Percentiles rank a stretch among this genome's conserved stretches.
Conservation (phyloP, 2,329 filamentous ascomycete genomes). For the Fusarium armeniacum region DNA sequence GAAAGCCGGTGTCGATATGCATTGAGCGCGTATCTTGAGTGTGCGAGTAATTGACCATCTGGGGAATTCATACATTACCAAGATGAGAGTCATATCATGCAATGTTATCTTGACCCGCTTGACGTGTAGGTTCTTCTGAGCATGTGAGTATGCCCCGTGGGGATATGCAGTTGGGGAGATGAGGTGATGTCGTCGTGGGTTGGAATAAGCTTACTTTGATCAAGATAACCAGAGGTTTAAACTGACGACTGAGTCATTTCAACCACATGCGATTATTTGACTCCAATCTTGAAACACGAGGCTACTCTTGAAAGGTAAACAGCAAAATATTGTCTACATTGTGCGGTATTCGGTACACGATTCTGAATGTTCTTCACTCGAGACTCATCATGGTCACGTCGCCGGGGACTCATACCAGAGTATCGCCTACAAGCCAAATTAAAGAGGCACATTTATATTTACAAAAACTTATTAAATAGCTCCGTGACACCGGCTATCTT, state of each 20-base stretch:
- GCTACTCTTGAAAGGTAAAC: neutral
- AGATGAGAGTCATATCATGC: neutral
- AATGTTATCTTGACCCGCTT: neutral
- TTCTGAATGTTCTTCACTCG: too few relatives aligned
- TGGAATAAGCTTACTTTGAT: constrained; percentile 7
- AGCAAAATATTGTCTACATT: neutral
- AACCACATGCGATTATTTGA: neutral
- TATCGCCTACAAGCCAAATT: neutral
- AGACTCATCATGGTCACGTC: neutral
- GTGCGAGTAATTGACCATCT: neutral
- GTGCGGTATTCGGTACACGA: too few relatives aligned
- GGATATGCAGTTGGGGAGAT: neutral
- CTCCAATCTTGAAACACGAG: neutral
- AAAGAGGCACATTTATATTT: neutral
- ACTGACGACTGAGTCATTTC: neutral
- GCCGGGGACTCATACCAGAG: neutral
- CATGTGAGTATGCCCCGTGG: neutral
- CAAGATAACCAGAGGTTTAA: neutral
- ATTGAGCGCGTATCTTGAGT: neutral
- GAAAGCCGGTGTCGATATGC: neutral
- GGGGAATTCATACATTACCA: neutral
- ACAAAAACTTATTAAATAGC: neutral
- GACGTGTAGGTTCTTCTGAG: neutral
- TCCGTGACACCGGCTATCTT: neutral
- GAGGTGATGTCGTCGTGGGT: constrained; percentile 1